These are phyloP conservation scores for Jackrogersella multiformis DNA, from an alignment of 495 filamentous ascomycete genomes.

Conservation along the genomic window DNA sequence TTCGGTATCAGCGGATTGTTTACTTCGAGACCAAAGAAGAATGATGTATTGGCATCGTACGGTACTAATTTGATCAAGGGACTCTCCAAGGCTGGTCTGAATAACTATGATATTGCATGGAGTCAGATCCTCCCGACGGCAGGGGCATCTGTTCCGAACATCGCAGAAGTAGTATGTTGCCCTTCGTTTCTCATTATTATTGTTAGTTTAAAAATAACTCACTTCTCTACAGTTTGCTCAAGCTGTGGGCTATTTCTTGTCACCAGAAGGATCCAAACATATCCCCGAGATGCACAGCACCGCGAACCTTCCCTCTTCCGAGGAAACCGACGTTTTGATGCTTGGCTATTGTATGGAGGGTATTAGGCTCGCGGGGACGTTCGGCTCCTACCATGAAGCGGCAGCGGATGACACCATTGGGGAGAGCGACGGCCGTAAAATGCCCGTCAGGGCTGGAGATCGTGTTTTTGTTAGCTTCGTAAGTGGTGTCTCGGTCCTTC, in stretches of 20 bases:
- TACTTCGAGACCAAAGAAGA: slow-evolving; percentile 48
- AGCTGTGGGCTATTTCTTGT: slow-evolving; percentile 81
- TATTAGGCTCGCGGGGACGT: slow-evolving; percentile 57
- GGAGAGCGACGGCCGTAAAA: slow-evolving; percentile 60
- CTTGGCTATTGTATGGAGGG: slow-evolving; percentile 65
- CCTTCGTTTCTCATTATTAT: background rate
- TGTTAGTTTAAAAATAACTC: background rate
- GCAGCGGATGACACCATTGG: slow-evolving; percentile 56
- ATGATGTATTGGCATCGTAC: slow-evolving; percentile 69
- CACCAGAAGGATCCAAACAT: slow-evolving; percentile 61
- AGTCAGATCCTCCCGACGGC: slow-evolving; percentile 67
- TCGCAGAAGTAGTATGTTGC: slow-evolving; percentile 66
- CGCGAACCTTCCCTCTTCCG: slow-evolving; percentile 48
- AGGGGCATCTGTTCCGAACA: slow-evolving; percentile 67
- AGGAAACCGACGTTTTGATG: slow-evolving; percentile 51
- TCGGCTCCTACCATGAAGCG: slow-evolving; percentile 63
- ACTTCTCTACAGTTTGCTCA: slow-evolving; percentile 65
- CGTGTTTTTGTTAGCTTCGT: slow-evolving; percentile 66
- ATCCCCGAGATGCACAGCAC: slow-evolving; percentile 67
- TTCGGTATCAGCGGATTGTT: slow-evolving; percentile 66
- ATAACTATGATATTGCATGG: slow-evolving; percentile 76
- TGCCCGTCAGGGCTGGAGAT: slow-evolving; percentile 52
- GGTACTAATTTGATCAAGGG: slow-evolving; percentile 75
- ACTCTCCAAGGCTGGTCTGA: slow-evolving; percentile 71
- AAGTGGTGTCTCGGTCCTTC: slow-evolving; percentile 27